Evolutionary conservation across 1,139 yeast genomes (phyloP).

Genomic region (Nakaseomyces glabratus): DNA sequence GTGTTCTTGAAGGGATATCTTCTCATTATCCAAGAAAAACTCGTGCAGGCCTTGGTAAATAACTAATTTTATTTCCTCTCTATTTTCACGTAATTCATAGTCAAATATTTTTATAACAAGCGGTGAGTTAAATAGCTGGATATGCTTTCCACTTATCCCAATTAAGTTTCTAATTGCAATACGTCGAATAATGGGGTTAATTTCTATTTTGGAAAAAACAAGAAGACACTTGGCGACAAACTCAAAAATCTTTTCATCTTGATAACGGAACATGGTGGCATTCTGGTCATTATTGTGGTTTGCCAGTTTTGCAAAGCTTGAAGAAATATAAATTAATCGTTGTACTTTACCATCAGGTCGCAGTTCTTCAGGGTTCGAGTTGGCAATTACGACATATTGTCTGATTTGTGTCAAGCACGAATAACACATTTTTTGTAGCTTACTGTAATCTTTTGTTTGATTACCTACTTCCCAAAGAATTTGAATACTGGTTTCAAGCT

Average conservation of each 20-base stretch:
- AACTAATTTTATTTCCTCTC: constrained; percentile 38
- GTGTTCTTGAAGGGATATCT: constrained; percentile 33
- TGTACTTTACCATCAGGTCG: constrained; percentile 40
- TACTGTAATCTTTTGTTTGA: constrained; percentile 38
- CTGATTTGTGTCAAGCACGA: constrained; percentile 46
- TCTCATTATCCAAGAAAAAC: constrained; percentile 50
- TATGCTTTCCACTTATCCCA: constrained; percentile 49
- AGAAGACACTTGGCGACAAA: constrained; percentile 48
- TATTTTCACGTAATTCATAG: constrained; percentile 35
- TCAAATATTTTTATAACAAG: constrained; percentile 49
- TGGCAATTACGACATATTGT: constrained; percentile 35
- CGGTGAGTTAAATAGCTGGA: constrained; percentile 51
- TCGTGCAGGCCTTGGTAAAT: constrained; percentile 48
- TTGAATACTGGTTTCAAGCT: constrained; percentile 62
- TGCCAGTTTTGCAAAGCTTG: constrained; percentile 63
- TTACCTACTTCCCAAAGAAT: constrained; percentile 49
- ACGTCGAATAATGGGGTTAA: constrained; percentile 35
- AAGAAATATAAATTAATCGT: constrained; percentile 53
- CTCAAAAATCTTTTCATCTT: constrained; percentile 47
- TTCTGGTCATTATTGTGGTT: constrained; percentile 42
- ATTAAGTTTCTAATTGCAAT: constrained; percentile 52
- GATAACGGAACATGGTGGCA: constrained; percentile 38
- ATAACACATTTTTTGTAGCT: constrained; percentile 51
- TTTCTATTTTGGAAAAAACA: constrained; percentile 38
- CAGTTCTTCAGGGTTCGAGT: constrained; percentile 18